Evolutionary conservation across 73 alveolate genomes (phyloP).

Genomic region (Uronychia binucleata): DNA sequence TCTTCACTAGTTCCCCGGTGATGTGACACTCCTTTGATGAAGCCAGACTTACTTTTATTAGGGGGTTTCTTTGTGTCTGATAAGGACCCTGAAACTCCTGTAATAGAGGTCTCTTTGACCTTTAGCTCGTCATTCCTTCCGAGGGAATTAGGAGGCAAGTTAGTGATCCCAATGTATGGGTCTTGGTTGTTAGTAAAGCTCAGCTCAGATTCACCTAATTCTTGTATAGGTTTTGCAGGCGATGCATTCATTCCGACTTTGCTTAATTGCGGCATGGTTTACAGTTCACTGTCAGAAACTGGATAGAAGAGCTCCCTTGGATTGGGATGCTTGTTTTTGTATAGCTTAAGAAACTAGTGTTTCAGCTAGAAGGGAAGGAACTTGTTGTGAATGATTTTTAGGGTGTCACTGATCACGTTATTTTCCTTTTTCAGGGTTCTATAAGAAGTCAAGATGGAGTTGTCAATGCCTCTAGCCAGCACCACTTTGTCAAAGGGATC

Average conservation of each 20-base stretch:
- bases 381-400: constrained; percentile 62
- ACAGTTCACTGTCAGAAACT: neutral
- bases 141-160: neutral
- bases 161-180: neutral
- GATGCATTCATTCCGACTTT: neutral
- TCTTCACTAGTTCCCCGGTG: neutral
- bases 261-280: neutral
- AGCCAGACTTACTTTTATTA: neutral
- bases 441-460: constrained; percentile 59
- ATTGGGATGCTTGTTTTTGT: neutral
- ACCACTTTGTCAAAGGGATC: constrained; percentile 74
- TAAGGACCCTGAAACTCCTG: neutral
- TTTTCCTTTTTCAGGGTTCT: constrained; percentile 57
- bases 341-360: neutral
- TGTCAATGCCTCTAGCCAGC: constrained; percentile 63
- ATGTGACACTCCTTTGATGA: neutral
- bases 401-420: constrained; percentile 51
- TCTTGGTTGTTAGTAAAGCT: neutral
- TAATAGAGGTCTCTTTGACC: neutral
- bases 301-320: neutral
- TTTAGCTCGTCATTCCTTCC: neutral
- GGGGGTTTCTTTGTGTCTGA: neutral
- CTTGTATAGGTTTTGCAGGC: neutral
- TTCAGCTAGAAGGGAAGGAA: constrained; percentile 12
- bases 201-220: neutral